These are phyloP conservation scores for Aaosphaeria pasadenensis DNA, from an alignment of 2,329 filamentous ascomycete genomes.

Conservation along the genomic window DNA sequence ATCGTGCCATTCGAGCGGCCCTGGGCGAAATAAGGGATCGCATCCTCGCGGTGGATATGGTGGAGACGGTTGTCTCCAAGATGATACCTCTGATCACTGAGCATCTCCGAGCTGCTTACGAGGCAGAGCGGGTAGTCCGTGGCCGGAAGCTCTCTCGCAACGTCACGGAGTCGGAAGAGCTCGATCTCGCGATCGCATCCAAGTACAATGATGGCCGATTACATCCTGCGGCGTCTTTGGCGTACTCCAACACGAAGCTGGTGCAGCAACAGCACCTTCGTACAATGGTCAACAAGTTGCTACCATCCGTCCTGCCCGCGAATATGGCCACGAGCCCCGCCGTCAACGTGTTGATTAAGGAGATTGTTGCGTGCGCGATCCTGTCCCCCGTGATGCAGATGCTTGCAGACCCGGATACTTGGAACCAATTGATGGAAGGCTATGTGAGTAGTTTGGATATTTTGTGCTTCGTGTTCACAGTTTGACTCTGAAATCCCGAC, in stretches of 20 bases:
- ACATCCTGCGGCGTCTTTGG: conserved; percentile 79
- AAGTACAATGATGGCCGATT: conserved; percentile 88
- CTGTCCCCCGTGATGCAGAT: conserved; percentile 76
- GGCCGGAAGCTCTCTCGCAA: conserved; percentile 84
- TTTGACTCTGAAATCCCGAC: background rate
- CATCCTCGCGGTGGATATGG: conserved; percentile 73
- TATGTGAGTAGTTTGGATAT: conserved; percentile 47
- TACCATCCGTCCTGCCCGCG: conserved; percentile 72
- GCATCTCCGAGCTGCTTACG: conserved; percentile 86
- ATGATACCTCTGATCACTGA: conserved; percentile 84
- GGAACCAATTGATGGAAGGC: conserved; percentile 95
- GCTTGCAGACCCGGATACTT: conserved; percentile 88
- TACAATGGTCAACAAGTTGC: conserved; percentile 65
- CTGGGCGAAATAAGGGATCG: conserved; percentile 69
- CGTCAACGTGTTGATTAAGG: conserved; percentile 76
- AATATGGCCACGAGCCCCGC: conserved; percentile 74
- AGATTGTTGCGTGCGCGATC: conserved; percentile 91
- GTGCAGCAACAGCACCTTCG: conserved; percentile 88
- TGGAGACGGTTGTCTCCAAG: conserved; percentile 76
- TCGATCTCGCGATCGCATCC: conserved; percentile 91
- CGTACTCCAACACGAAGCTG: conserved; percentile 78
- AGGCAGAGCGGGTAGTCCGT: conserved; percentile 81
- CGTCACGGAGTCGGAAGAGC: conserved; percentile 92
- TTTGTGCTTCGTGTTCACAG: conserved; percentile 16
- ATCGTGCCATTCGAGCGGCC: conserved; percentile 72